Conservation (phyloP, 2,329 filamentous ascomycete genomes). For the Fonsecaea erecta region DNA sequence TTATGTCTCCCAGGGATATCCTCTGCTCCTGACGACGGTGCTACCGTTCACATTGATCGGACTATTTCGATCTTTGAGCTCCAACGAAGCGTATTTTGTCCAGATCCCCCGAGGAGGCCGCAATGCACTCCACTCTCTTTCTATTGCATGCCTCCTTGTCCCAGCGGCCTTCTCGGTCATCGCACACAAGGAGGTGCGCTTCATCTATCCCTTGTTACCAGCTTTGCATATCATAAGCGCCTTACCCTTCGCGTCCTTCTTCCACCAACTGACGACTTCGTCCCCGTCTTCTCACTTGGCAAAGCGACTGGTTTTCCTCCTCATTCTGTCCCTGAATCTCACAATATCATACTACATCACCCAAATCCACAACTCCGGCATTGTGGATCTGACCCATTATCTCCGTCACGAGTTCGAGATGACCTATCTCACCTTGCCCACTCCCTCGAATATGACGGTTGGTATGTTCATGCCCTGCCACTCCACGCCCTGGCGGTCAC, state of each 20-base stretch:
- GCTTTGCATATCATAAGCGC: constrained; percentile 82
- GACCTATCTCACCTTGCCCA: constrained; percentile 54
- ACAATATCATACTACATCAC: constrained; percentile 74
- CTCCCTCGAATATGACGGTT: constrained; percentile 54
- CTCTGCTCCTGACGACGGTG: constrained; percentile 80
- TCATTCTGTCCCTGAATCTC: constrained; percentile 68
- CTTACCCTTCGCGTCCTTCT: constrained; percentile 57
- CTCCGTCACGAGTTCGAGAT: constrained; percentile 74
- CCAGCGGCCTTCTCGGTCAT: constrained; percentile 72
- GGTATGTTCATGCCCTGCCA: constrained; percentile 96
- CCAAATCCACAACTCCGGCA: constrained; percentile 77
- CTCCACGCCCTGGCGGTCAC: constrained; percentile 90
- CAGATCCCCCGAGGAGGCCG: constrained; percentile 20
- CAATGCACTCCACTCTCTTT: constrained; percentile 56
- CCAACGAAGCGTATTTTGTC: constrained; percentile 1
- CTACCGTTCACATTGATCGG: constrained; percentile 75
- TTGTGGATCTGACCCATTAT: constrained; percentile 73
- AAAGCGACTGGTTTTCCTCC: constrained; percentile 59
- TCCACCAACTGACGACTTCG: not conserved
- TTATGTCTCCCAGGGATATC: constrained; percentile 87
- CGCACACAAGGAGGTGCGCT: constrained; percentile 95
- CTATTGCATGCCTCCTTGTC: constrained; percentile 64
- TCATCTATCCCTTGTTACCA: constrained; percentile 90
- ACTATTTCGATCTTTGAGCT: constrained; percentile 57
- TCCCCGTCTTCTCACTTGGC: constrained; percentile 48